Evolutionary conservation across 805 yeast genomes (phyloP).

Genomic region (Yamadazyma sp.): DNA sequence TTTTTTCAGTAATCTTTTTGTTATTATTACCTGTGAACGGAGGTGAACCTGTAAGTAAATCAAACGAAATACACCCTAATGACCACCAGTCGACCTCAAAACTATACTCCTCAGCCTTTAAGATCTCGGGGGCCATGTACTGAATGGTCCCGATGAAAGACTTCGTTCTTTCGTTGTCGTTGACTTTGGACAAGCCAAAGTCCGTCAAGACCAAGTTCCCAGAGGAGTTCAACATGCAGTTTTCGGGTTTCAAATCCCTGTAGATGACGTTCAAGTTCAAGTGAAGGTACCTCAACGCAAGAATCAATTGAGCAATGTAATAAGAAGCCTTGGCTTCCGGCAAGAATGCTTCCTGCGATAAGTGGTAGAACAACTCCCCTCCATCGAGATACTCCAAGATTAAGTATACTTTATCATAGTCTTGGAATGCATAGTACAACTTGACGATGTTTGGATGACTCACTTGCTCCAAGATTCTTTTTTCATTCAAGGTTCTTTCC

Average conservation of each 20-base stretch:
- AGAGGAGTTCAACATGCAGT: conserved; percentile 41
- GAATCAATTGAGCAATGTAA: conserved; percentile 43
- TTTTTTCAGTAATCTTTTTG: conserved; percentile 40
- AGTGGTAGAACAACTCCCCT: conserved; percentile 46
- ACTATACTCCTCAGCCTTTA: conserved; percentile 40
- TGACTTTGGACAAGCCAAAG: conserved; percentile 44
- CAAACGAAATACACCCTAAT: conserved; percentile 44
- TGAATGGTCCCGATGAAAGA: conserved; percentile 47
- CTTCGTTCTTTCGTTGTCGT: conserved; percentile 20
- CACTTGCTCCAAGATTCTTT: conserved; percentile 40
- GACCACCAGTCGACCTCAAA: conserved; percentile 51
- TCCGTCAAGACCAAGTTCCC: conserved; percentile 46
- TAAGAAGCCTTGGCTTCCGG: conserved; percentile 39
- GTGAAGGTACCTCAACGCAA: conserved; percentile 42
- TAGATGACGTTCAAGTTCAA: conserved; percentile 38
- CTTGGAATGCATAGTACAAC: conserved; percentile 46
- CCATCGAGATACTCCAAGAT: conserved; percentile 47
- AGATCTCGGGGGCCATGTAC: conserved; percentile 50
- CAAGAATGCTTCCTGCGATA: conserved; percentile 26
- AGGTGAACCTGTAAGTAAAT: conserved; percentile 44
- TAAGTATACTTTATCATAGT: conserved; percentile 41
- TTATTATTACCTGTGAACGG: conserved; percentile 46
- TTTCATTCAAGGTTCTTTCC: conserved; percentile 41
- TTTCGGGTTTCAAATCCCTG: conserved; percentile 46
- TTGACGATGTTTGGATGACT: conserved; percentile 46